A percentile compares a stretch with the other conserved stretches of the same genome.
These are phyloP conservation scores for Erodium maritimum DNA, from an alignment of 345 rosid genomes.

Conservation along the genomic window DNA sequence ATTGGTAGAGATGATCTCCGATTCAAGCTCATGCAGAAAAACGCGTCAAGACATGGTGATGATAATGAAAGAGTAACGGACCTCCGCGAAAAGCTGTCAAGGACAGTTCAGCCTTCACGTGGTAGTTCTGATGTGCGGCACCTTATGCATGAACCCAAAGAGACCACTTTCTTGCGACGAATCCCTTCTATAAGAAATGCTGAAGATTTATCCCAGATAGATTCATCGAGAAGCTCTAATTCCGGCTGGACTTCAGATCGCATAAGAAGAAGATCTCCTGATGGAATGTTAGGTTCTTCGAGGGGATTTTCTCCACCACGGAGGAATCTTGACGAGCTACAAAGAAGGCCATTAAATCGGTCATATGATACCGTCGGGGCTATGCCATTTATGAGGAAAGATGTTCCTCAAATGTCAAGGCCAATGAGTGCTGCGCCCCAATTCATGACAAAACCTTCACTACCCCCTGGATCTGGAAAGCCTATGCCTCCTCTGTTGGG, in stretches of 20 bases:
- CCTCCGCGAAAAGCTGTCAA: constrained; percentile 70
- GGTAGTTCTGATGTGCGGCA: constrained; percentile 24
- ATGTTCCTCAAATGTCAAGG: constrained; percentile 41
- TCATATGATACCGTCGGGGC: constrained; percentile 45
- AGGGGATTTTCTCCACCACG: constrained; percentile 49
- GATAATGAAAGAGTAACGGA: constrained; percentile 36
- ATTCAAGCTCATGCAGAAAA: constrained; percentile 63
- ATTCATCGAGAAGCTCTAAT: constrained; percentile 39
- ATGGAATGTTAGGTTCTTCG: constrained; percentile 36
- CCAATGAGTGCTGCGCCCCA: constrained; percentile 26
- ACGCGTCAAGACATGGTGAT: constrained; percentile 29
- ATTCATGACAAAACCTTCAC: constrained; percentile 40
- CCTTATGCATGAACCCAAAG: constrained; percentile 37
- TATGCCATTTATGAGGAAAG: constrained; percentile 42
- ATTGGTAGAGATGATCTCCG: constrained; percentile 74
- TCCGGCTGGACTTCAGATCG: constrained; percentile 64
- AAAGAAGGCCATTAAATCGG: constrained; percentile 39
- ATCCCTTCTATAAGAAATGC: constrained; percentile 44
- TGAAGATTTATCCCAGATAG: constrained; percentile 35
- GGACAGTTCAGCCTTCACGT: constrained; percentile 33
- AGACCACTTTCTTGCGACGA: constrained; percentile 23
- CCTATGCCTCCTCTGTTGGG: constrained; percentile 33
- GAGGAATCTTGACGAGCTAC: constrained; percentile 34
- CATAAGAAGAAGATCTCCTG: constrained; percentile 61
- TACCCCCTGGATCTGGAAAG: constrained; percentile 45